phyloP scores from a whole-genome alignment of 1,139 yeast species.

The Geotrichum candidum region DNA sequence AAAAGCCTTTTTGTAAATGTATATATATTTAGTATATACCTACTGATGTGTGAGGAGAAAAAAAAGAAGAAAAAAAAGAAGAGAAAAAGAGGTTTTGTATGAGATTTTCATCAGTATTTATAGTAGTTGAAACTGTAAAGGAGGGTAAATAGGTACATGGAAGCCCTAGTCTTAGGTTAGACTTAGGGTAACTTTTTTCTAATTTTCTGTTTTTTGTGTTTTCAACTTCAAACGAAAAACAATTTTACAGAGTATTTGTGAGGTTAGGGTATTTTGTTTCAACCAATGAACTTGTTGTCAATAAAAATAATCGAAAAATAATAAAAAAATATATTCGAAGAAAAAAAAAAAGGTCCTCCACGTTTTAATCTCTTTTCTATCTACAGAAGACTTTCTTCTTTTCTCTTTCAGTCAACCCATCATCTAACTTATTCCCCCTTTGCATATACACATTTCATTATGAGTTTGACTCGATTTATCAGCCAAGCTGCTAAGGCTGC shows the following conservation, averaged over 20 bases:
- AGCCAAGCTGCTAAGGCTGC: slow-evolving; percentile 4
- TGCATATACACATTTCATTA: background rate
- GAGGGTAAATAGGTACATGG: background rate
- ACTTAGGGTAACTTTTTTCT: background rate
- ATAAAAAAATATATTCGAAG: background rate
- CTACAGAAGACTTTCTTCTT: background rate
- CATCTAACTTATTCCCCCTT: background rate
- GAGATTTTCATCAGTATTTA: background rate
- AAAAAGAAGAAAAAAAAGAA: background rate
- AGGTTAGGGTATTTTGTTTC: background rate
- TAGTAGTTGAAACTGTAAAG: background rate
- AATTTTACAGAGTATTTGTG: too few relatives aligned
- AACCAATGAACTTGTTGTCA: background rate
- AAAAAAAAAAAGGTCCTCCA: background rate
- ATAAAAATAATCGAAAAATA: too few relatives aligned
- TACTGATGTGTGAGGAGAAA: background rate
- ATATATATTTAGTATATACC: slow-evolving; percentile 2
- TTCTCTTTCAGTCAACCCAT: background rate
- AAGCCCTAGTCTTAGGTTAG: background rate
- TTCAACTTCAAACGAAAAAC: too few relatives aligned
- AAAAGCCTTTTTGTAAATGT: background rate
- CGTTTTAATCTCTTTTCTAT: background rate
- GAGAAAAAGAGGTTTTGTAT: background rate
- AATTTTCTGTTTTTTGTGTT: too few relatives aligned
- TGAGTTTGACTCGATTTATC: slow-evolving; percentile 12